Base-by-base conservation (phyloP, 768 basidiomycete genomes). In the Sarcodon sp. region DNA sequence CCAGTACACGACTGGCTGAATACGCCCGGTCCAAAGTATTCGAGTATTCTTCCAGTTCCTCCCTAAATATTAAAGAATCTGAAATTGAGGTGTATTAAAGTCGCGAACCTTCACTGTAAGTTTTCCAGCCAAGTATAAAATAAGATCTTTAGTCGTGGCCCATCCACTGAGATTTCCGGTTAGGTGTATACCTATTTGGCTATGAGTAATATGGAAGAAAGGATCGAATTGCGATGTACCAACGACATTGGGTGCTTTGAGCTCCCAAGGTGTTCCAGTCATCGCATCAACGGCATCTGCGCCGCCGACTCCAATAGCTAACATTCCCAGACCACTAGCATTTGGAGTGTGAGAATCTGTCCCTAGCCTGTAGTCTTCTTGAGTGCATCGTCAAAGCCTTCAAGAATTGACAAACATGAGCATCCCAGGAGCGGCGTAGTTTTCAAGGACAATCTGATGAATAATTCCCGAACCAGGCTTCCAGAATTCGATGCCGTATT, bases 311-410 rank as follows among this genome's bases (percentile, higher is more conserved):
- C 96, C 96, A 47, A 98, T 96, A 4, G 96, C 96, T 51, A 99
- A 76, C 72, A 92, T 76, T 9, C 96, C 94, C 45, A 99, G 77
- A 31, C 96, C 96, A 48, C 94, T 92, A 46, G 96, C 96, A 61
- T 99, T 98, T 1, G 96, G 96, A 1, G 96, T 98, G 64, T 99
- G 96, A 18, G 89, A 93, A 64, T 98, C 94, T 80, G 87, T 90
- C 47, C 87, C 87, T 35, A 90, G 66, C 87, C 86, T 88, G 53
- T 37, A 47, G 35, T 48, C 46, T 47, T 13, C 54, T 47, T 44
- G 16, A 50, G 46, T 47, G 43, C 27, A 50, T 47, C 37, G 51
- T 10, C 9, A 39, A 13, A 39, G 35, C 44, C n/a, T 44, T 13
- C 31, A 39, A 44, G 45, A 21, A 21, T 61, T 12, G 7, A 59